Percentiles rank a stretch among this genome's conserved stretches.
Conservation (phyloP, 2,329 filamentous ascomycete genomes). For the Colletotrichum falcatum region DNA sequence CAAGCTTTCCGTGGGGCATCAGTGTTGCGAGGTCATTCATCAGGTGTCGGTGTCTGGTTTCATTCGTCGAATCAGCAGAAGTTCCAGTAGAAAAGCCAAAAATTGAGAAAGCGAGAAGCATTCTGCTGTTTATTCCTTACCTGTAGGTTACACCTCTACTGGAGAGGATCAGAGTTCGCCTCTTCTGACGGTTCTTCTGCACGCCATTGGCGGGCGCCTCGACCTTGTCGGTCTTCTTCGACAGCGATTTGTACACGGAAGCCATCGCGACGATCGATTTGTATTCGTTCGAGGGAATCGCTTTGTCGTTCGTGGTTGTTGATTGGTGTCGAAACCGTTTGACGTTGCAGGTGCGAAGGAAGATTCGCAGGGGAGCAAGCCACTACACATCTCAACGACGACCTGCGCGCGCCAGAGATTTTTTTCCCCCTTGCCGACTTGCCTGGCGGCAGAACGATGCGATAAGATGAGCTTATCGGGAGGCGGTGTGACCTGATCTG, state of each 20-base stretch:
- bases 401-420: slow-evolving; percentile 8
- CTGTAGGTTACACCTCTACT: slow-evolving; percentile 92
- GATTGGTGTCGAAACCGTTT: slow-evolving; percentile 1
- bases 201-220: slow-evolving; percentile 61
- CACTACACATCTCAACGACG: background rate
- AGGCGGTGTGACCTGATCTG: background rate
- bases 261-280: slow-evolving; percentile 65
- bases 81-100: background rate
- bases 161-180: slow-evolving; percentile 88
- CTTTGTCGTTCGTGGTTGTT: background rate
- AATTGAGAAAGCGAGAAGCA: background rate
- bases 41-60: slow-evolving; percentile 85
- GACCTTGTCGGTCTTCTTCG: slow-evolving; percentile 66
- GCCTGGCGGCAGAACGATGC: slow-evolving; percentile 9
- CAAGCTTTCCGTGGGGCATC: slow-evolving; percentile 79
- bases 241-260: slow-evolving; percentile 80
- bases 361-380: slow-evolving; percentile 6
- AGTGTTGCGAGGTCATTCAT: slow-evolving; percentile 89
- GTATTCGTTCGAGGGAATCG: background rate
- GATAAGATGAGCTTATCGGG: slow-evolving; percentile 29
- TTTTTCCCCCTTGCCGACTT: background rate
- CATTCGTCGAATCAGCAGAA: slow-evolving; percentile 23
- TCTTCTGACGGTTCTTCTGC: slow-evolving; percentile 69
- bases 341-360: background rate
- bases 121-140: slow-evolving; percentile 54